These are phyloP conservation scores for Amanita pseudoporphyria DNA, from an alignment of 768 basidiomycete species.

Conservation along the genomic window DNA sequence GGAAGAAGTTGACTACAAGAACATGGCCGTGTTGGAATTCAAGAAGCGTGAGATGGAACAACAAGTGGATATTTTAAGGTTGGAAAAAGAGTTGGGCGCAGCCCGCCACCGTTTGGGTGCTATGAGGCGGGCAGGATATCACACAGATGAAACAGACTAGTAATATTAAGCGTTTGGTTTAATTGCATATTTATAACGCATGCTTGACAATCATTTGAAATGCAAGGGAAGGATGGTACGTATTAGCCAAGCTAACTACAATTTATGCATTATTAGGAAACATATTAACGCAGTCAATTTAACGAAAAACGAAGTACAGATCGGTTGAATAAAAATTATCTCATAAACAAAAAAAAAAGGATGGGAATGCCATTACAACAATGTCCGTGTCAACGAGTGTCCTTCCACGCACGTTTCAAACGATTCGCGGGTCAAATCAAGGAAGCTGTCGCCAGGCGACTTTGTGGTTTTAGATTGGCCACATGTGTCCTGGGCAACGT, in stretches of 20 bases:
- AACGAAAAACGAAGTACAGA: neutral
- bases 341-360: conserved; percentile 10
- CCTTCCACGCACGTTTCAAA: conserved; percentile 29
- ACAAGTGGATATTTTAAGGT: conserved; percentile 93
- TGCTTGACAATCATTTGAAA: neutral
- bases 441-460: conserved; percentile 30
- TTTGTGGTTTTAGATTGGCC: conserved; percentile 13
- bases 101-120: conserved; percentile 73
- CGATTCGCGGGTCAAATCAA: conserved; percentile 42
- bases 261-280: neutral
- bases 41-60: conserved; percentile 99
- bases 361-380: conserved; percentile 8
- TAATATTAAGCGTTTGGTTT: neutral
- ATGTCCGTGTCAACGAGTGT: conserved; percentile 8
- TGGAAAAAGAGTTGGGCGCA: conserved; percentile 92
- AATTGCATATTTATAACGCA: neutral
- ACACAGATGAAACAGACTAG: conserved; percentile 75
- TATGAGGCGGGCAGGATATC: conserved; percentile 86
- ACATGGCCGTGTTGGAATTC: conserved; percentile 92
- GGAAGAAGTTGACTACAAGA: conserved; percentile 82
- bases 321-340: neutral
- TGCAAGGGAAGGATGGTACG: neutral
- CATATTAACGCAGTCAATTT: conserved; percentile 2
- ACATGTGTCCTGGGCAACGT: conserved; percentile 26
- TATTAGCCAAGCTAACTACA: conserved; percentile 7